phyloP scores from a whole-genome alignment of 2,329 filamentous ascomycete species.

The Alternaria solani region DNA sequence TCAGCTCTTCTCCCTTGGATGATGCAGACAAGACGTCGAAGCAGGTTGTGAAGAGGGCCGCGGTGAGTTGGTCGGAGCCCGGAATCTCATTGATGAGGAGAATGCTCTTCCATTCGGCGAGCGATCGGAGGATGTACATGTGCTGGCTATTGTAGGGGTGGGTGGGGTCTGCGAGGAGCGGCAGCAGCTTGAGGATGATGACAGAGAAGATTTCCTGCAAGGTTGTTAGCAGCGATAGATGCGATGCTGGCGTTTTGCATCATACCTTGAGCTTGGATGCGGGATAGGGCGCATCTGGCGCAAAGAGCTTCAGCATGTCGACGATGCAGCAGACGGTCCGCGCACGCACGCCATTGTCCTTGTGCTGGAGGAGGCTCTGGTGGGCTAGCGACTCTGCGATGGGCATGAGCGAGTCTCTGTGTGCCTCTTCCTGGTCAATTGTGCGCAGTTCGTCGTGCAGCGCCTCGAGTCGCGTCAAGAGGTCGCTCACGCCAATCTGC shows the following conservation, averaged over 20 bases:
- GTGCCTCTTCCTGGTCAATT: constrained; percentile 85
- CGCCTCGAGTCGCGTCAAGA: constrained; percentile 80
- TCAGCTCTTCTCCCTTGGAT: constrained; percentile 80
- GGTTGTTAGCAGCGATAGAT: constrained; percentile 15
- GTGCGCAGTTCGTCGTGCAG: constrained; percentile 83
- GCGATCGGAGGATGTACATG: constrained; percentile 85
- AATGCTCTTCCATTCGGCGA: constrained; percentile 94
- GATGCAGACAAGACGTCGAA: constrained; percentile 90
- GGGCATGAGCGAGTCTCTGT: constrained; percentile 81
- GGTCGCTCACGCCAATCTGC: constrained; percentile 82
- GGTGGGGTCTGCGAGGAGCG: constrained; percentile 82
- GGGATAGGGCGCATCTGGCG: constrained; percentile 93
- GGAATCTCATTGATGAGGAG: constrained; percentile 89
- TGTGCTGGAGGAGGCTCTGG: constrained; percentile 84
- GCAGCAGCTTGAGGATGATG: constrained; percentile 83
- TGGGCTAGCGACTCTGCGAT: constrained; percentile 86
- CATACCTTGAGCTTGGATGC: constrained; percentile 85
- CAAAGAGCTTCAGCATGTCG: constrained; percentile 90
- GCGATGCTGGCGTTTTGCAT: neutral
- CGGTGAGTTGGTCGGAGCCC: constrained; percentile 77
- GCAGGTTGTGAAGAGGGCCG: constrained; percentile 79
- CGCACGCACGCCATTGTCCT: constrained; percentile 91
- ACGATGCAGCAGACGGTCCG: constrained; percentile 89
- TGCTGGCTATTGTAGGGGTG: constrained; percentile 94
- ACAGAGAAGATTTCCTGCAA: constrained; percentile 88